A percentile compares a stretch with the other conserved stretches of the same genome.
phyloP scores from a whole-genome alignment of 2,329 filamentous ascomycete species.

The Leptographium wingfieldii region DNA sequence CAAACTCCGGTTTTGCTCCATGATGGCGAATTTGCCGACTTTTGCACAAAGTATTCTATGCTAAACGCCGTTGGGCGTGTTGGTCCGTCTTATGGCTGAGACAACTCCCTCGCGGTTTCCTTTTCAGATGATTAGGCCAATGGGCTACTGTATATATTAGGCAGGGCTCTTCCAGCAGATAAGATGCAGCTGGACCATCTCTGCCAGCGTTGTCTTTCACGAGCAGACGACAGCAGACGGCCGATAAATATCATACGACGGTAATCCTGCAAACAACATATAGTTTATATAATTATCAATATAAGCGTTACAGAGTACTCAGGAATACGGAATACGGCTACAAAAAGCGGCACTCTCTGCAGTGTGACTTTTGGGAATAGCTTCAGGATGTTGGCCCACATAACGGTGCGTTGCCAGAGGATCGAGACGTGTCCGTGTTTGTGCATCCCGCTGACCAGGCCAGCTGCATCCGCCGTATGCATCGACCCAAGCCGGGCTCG shows the following conservation, averaged over 20 bases:
- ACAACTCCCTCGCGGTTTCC: neutral
- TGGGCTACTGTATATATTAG: too few species aligned
- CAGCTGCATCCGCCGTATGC: neutral
- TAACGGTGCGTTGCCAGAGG: neutral
- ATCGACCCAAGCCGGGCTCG: slow-evolving; percentile 30
- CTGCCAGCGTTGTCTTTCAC: neutral
- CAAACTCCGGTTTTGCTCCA: neutral
- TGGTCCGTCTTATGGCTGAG: neutral
- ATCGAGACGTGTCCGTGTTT: neutral
- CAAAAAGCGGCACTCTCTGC: neutral
- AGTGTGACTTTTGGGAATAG: neutral
- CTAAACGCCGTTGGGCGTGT: neutral
- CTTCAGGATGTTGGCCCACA: neutral
- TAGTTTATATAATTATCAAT: neutral
- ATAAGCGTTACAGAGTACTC: neutral
- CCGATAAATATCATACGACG: neutral
- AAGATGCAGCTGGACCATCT: neutral
- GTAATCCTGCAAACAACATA: neutral
- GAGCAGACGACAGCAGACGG: neutral
- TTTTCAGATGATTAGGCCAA: neutral
- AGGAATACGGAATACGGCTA: neutral
- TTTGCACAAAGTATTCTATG: neutral
- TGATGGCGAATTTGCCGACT: neutral
- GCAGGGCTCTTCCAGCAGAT: neutral
- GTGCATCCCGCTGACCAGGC: neutral